Evolutionary conservation across 108 stramenopile species (phyloP).

Genomic region (Nitzschia sp.): DNA sequence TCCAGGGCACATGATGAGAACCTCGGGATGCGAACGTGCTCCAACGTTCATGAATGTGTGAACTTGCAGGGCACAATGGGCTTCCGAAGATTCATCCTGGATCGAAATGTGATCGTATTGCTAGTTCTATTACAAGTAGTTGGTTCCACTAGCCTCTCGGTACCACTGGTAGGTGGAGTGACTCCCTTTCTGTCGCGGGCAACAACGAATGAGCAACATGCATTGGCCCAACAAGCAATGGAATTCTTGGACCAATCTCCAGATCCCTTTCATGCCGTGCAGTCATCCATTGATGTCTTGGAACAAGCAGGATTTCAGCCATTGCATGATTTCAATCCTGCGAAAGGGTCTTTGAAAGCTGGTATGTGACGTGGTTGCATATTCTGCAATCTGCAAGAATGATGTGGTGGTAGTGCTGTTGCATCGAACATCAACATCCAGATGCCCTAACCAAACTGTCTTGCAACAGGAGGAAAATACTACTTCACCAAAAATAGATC

Average conservation of each 20-base stretch:
- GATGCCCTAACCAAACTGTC: no score
- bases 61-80: no score
- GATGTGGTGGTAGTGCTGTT: background rate
- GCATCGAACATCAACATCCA: background rate
- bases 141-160: no score
- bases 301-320: slow-evolving; percentile 63
- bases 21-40: no score
- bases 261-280: slow-evolving; percentile 79
- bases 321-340: slow-evolving; percentile 43
- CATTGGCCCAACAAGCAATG: slow-evolving; percentile 70
- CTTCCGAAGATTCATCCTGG: no score
- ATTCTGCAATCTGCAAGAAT: background rate
- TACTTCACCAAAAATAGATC: slow-evolving; percentile 92
- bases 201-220: slow-evolving; percentile 10
- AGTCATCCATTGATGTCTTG: slow-evolving; percentile 51
- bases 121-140: no score
- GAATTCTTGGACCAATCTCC: slow-evolving; percentile 64
- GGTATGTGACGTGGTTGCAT: slow-evolving; percentile 4
- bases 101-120: no score
- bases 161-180: no score
- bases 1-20: no score
- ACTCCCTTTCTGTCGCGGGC: no score
- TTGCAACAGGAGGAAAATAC: slow-evolving; percentile 77
- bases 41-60: no score
- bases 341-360: slow-evolving; percentile 15